A percentile compares a stretch with the other conserved stretches of the same genome.
phyloP scores from a whole-genome alignment of 768 basidiomycete species.

The Daedaleopsis sinensis region DNA sequence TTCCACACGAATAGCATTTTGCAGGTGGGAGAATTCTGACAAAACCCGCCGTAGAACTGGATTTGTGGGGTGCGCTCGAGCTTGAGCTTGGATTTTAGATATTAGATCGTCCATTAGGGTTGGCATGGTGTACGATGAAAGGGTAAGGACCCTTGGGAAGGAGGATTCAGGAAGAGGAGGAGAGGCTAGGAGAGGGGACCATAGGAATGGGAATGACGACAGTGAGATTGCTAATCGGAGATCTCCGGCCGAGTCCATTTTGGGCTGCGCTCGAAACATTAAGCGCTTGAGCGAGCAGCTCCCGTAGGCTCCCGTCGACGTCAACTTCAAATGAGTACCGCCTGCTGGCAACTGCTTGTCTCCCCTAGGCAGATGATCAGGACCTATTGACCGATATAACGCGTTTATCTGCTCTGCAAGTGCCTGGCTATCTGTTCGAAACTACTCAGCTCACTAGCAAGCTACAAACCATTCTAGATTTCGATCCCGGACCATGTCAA shows the following conservation, averaged over 20 bases:
- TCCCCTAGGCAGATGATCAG: too few species aligned
- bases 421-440: too few species aligned
- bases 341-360: too few species aligned
- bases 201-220: not conserved
- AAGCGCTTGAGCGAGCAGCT: too few species aligned
- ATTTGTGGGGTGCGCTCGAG: conserved; percentile 14
- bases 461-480: too few species aligned
- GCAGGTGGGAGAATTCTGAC: conserved; percentile 5
- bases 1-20: conserved; percentile 6
- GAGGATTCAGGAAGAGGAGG: not conserved
- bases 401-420: too few species aligned
- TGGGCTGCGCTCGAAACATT: not conserved
- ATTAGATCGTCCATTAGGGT: conserved; percentile 10
- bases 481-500: too few species aligned
- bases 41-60: conserved; percentile 9
- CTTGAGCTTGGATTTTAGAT: conserved; percentile 16
- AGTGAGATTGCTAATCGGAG: not conserved
- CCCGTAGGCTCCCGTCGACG: too few species aligned
- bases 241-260: not conserved
- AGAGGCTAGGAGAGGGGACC: not conserved
- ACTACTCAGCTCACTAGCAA: too few species aligned
- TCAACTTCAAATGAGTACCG: too few species aligned
- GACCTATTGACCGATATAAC: too few species aligned
- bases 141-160: not conserved
- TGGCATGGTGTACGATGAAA: not conserved